phyloP scores from a whole-genome alignment of 257 asterid species.

The Solanum paucissectum region DNA sequence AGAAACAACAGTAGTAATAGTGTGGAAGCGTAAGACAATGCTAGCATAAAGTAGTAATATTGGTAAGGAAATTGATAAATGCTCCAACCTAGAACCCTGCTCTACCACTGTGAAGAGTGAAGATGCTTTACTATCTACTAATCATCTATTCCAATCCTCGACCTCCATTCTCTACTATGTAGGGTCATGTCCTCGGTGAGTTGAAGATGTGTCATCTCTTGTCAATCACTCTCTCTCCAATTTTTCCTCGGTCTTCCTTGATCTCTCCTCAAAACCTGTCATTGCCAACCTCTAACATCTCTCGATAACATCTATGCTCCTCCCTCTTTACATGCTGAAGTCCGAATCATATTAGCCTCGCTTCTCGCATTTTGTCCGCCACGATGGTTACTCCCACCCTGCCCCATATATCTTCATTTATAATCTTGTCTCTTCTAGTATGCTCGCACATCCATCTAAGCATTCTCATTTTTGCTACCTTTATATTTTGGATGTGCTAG shows the following conservation, averaged over 20 bases:
- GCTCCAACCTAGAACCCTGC: not conserved
- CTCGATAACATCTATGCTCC: not conserved
- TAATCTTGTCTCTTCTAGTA: not conserved
- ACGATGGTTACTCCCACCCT: not conserved
- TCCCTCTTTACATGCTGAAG: not conserved
- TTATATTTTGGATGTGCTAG: not conserved
- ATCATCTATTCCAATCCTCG: not conserved
- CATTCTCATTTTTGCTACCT: not conserved
- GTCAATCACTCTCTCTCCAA: not conserved
- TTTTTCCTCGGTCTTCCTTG: not conserved
- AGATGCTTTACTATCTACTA: not conserved
- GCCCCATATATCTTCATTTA: not conserved
- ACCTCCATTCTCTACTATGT: not conserved
- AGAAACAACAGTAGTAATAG: not conserved
- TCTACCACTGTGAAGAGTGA: not conserved
- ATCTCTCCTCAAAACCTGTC: not conserved
- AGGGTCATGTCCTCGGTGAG: not conserved
- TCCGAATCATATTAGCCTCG: not conserved
- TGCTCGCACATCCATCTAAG: not conserved
- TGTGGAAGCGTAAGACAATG: not conserved
- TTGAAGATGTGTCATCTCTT: not conserved
- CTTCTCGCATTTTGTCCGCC: not conserved
- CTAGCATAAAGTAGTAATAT: not conserved
- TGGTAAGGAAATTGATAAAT: not conserved
- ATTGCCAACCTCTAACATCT: not conserved